These are phyloP conservation scores for Eleusine coracana DNA, from an alignment of 176 grass and related monocot species.

Conservation along the genomic window DNA sequence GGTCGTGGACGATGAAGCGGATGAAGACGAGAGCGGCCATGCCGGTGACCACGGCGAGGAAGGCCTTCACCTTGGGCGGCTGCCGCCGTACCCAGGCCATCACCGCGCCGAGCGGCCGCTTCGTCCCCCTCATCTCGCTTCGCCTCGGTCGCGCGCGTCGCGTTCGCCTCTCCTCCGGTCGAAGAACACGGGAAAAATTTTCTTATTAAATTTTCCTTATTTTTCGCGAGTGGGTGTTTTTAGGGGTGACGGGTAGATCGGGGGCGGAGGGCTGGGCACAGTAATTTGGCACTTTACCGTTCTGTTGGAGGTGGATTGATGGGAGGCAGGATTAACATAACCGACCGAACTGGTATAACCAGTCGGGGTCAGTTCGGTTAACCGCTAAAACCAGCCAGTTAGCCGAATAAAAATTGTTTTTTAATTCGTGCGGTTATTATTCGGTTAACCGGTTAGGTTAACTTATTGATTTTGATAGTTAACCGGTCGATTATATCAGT, in stretches of 20 bases:
- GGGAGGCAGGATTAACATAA: too few relatives aligned
- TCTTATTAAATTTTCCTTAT: not conserved
- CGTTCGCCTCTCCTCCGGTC: constrained; percentile 39
- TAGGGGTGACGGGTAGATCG: constrained; percentile 11
- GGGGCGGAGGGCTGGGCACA: not conserved
- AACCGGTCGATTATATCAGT: too few relatives aligned
- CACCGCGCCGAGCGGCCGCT: constrained; percentile 68
- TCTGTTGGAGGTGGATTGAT: not conserved
- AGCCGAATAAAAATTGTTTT: too few relatives aligned
- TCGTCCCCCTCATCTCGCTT: constrained; percentile 58
- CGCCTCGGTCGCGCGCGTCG: constrained; percentile 2
- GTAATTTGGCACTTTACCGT: too few relatives aligned
- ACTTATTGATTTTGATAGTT: too few relatives aligned
- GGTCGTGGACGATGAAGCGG: constrained; percentile 97
- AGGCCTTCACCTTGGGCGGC: constrained; percentile 97
- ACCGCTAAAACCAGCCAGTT: too few relatives aligned
- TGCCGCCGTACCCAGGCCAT: constrained; percentile 81
- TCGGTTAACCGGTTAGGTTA: too few relatives aligned
- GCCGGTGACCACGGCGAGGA: constrained; percentile 87
- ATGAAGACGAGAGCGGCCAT: constrained; percentile 96
- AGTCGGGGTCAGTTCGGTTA: too few relatives aligned
- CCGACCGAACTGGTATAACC: too few relatives aligned
- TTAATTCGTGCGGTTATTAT: too few relatives aligned
- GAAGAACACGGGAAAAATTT: constrained; percentile 38
- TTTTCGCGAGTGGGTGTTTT: not conserved